Evolutionary conservation across 345 rosid species (phyloP).

Genomic region (Moringa oleifera): DNA sequence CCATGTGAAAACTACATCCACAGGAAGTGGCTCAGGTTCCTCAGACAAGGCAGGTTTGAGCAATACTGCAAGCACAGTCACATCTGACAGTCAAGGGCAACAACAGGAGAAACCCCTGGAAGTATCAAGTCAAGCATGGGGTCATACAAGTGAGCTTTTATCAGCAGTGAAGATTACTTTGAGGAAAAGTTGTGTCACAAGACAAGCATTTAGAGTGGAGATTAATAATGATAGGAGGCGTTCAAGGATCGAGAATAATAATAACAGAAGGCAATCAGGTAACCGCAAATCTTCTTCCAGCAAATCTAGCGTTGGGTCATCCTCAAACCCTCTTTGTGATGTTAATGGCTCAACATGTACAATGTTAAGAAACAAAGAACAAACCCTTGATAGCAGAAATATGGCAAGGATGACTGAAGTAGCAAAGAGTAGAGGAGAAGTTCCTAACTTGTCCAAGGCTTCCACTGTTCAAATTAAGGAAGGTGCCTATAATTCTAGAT

Average conservation of each 20-base stretch:
- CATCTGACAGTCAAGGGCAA: conserved; percentile 30
- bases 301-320: conserved; percentile 50
- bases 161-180: conserved; percentile 33
- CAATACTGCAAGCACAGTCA: conserved; percentile 29
- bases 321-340: conserved; percentile 25
- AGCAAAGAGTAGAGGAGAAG: conserved; percentile 20
- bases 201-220: conserved; percentile 42
- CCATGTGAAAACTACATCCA: conserved; percentile 12
- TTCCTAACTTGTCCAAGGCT: conserved; percentile 17
- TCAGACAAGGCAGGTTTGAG: conserved; percentile 19
- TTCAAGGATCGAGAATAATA: conserved; percentile 20
- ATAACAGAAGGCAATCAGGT: conserved; percentile 16
- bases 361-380: conserved; percentile 26
- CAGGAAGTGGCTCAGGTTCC: conserved; percentile 15
- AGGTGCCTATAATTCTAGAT: conserved; percentile 13
- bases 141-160: conserved; percentile 32
- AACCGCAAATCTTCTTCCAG: conserved; percentile 35
- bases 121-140: conserved; percentile 33
- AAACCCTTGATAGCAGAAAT: conserved; percentile 41
- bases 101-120: conserved; percentile 19
- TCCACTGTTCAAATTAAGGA: conserved; percentile 14
- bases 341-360: conserved; percentile 11
- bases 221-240: not conserved
- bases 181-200: conserved; percentile 45
- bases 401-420: conserved; percentile 20